A percentile compares a stretch with the other conserved stretches of the same genome.
Evolutionary conservation across 495 filamentous ascomycete genomes (phyloP).

Genomic region (Aspergillus baeticus): DNA sequence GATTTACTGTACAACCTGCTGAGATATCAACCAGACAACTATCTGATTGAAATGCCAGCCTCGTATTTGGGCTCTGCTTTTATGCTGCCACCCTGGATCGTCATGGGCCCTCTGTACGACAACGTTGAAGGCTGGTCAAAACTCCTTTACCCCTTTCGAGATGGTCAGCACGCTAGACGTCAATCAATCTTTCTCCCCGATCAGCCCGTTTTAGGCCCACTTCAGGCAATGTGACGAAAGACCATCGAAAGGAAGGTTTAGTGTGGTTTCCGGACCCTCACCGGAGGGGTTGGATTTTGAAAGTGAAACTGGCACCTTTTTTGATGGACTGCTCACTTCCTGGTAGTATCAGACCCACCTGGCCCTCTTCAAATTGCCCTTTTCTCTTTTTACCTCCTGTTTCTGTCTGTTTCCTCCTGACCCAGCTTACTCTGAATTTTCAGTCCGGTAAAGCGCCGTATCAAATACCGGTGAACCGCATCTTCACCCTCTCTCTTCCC

Average conservation of each 20-base stretch:
- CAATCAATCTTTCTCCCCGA: constrained; percentile 24
- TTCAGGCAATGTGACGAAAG: constrained; percentile 17
- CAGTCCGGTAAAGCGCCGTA: neutral
- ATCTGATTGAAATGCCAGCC: constrained; percentile 1
- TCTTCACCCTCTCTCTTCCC: constrained; percentile 4
- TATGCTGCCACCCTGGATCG: too few relatives aligned
- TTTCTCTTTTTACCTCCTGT: constrained; percentile 5
- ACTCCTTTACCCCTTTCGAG: constrained; percentile 13
- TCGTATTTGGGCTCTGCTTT: too few relatives aligned
- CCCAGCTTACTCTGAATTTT: neutral
- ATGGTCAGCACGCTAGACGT: constrained; percentile 18
- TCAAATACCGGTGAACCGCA: constrained; percentile 22
- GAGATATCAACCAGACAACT: neutral
- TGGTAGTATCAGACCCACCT: constrained; percentile 19
- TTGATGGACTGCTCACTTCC: constrained; percentile 22
- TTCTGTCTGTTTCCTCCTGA: constrained; percentile 13
- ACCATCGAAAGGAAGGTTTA: constrained; percentile 9
- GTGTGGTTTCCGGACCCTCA: neutral
- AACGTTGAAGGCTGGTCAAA: neutral
- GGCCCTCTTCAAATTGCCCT: neutral
- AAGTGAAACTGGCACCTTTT: constrained; percentile 5
- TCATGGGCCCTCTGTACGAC: too few relatives aligned
- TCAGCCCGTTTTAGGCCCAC: constrained; percentile 24
- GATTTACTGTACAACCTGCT: neutral
- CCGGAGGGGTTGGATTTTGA: constrained; percentile 3